phyloP scores from a whole-genome alignment of 2,329 filamentous ascomycete genomes.

The Delphinella strobiligena region DNA sequence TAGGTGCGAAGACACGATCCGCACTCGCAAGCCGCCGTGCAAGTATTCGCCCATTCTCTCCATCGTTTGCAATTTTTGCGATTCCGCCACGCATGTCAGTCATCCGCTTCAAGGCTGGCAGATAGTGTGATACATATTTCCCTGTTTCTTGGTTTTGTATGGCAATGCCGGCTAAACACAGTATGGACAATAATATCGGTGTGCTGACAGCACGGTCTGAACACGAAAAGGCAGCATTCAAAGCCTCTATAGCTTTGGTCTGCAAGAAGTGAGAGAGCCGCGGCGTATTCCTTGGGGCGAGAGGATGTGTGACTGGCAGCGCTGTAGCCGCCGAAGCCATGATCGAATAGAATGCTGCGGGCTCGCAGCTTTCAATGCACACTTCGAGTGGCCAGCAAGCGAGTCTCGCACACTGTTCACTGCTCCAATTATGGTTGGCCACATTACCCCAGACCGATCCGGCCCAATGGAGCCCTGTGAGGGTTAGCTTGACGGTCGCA shows the following conservation, averaged over 20 bases:
- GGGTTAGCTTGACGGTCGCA: too few relatives aligned
- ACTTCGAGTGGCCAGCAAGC: neutral
- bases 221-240: neutral
- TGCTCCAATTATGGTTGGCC: too few relatives aligned
- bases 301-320: neutral
- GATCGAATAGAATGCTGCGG: neutral
- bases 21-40: neutral
- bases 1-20: neutral
- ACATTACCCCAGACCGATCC: too few relatives aligned
- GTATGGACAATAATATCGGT: neutral
- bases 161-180: neutral
- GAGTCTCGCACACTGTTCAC: too few relatives aligned
- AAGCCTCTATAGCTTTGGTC: neutral
- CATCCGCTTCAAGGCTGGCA: neutral
- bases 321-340: neutral
- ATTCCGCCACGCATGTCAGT: neutral
- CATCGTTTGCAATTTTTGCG: neutral
- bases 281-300: neutral
- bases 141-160: too few relatives aligned
- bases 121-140: too few relatives aligned
- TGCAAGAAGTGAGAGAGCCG: neutral
- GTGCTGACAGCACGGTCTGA: neutral
- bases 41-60: neutral
- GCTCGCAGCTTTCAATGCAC: neutral
- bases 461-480: too few relatives aligned